phyloP scores from a whole-genome alignment of 257 asterid species.

The Solanum paucissectum region DNA sequence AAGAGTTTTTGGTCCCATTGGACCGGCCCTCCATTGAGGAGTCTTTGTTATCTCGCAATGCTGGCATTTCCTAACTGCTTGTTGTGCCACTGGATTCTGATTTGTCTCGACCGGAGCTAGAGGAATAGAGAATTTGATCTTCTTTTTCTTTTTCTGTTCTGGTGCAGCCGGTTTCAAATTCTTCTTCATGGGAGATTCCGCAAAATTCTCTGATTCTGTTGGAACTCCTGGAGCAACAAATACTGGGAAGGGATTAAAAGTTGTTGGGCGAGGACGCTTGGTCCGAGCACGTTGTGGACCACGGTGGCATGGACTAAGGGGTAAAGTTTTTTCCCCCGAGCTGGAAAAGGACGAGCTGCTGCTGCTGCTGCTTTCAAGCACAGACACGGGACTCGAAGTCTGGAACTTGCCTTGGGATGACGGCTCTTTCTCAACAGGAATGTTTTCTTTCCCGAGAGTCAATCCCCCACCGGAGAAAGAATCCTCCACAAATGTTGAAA shows the following conservation, averaged over 20 bases:
- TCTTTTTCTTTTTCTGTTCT: slow-evolving; percentile 51
- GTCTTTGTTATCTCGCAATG: slow-evolving; percentile 57
- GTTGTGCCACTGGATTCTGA: slow-evolving; percentile 21
- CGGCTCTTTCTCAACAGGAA: slow-evolving; percentile 13
- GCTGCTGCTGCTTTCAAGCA: slow-evolving; percentile 71
- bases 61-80: slow-evolving; percentile 41
- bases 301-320: slow-evolving; percentile 35
- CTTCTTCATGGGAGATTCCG: slow-evolving; percentile 30
- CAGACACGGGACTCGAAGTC: slow-evolving; percentile 67
- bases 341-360: slow-evolving; percentile 26
- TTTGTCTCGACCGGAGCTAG: slow-evolving; percentile 4
- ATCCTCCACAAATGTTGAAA: slow-evolving; percentile 72
- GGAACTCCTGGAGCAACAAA: slow-evolving; percentile 17
- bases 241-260: slow-evolving; percentile 47
- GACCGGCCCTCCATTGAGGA: slow-evolving; percentile 62
- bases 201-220: slow-evolving; percentile 25
- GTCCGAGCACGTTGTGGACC: slow-evolving; percentile 84
- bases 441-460: slow-evolving; percentile 43
- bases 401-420: slow-evolving; percentile 34
- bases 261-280: slow-evolving; percentile 74
- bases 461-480: slow-evolving; percentile 54
- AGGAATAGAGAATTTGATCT: slow-evolving; percentile 25
- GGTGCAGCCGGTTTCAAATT: slow-evolving; percentile 6
- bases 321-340: slow-evolving; percentile 36
- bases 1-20: slow-evolving; percentile 51